phyloP scores from a whole-genome alignment of 176 grass and related monocot species.

The Juncus effusus region DNA sequence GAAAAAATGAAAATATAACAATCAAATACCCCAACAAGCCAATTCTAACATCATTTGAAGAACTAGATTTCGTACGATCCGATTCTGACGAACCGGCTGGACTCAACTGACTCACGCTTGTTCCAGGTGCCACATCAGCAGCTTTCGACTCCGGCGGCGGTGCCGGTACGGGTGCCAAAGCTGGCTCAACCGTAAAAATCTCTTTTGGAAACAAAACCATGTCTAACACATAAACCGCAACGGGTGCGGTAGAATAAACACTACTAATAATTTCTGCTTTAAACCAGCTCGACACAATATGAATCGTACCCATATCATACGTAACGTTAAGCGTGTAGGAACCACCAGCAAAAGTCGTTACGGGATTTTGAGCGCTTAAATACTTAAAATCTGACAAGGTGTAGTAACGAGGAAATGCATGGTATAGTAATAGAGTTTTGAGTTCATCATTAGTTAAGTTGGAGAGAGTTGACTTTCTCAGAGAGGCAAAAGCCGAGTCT shows the following conservation, averaged over 20 bases:
- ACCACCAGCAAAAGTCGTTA: conserved; percentile 71
- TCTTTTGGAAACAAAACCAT: conserved; percentile 75
- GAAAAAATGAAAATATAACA: conserved; percentile 15
- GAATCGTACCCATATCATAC: conserved; percentile 58
- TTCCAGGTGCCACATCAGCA: conserved; percentile 46
- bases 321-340: conserved; percentile 73
- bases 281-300: conserved; percentile 69
- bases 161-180: conserved; percentile 52
- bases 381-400: conserved; percentile 71
- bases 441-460: conserved; percentile 85
- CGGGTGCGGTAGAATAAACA: conserved; percentile 62
- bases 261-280: conserved; percentile 73
- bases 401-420: conserved; percentile 79
- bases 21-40: conserved; percentile 15
- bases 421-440: conserved; percentile 72
- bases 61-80: conserved; percentile 17
- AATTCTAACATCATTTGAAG: conserved; percentile 17
- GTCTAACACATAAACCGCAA: conserved; percentile 69
- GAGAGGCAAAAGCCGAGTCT: conserved; percentile 63
- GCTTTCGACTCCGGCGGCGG: conserved; percentile 52
- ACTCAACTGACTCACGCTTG: conserved; percentile 18
- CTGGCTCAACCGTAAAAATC: conserved; percentile 76
- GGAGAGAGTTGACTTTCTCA: conserved; percentile 54
- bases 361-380: conserved; percentile 68
- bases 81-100: conserved; percentile 23